Evolutionary conservation across 192 early-diverging fungal genomes (phyloP), one percentile per base, ranked within the genome.

Genomic region (Coemansia sp.): DNA sequence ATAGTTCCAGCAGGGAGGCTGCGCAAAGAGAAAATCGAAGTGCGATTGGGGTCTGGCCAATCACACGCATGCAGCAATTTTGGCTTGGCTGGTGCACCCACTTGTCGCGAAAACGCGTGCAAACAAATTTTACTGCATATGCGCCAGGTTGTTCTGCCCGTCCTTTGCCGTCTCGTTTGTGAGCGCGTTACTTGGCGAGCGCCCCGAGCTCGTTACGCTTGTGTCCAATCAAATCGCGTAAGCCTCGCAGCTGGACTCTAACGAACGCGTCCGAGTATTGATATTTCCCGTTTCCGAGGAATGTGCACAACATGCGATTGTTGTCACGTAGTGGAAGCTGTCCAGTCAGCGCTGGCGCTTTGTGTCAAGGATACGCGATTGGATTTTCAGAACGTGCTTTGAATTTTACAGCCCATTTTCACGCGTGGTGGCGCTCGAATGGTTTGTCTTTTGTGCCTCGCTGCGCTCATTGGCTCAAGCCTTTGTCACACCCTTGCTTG

Each of bases 21-120:
- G 27, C 32, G 32, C 55, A 32, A 37, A 57, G 22, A 13, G 55
- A 65, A 61, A 68, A 68, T 68, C 66, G 66, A 68, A 13, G 23
- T 61, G 66, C 66, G 57, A 19, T 20, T 32, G 41, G 27, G 5
- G 43, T 7, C 32, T 32, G 27, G 51, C 66, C 66, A 68, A 68
- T 68, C 66, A 68, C 52, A 41, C 23, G 39, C 19, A 22, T 23
- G 49, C 61, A 32, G 16, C 29, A 3, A 35, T 26, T 32, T 26
- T 18, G 22, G 10, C 45, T 50, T 1, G 16, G 59, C 37, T 20
- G 55, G 51, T 24, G 29, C 12, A 35, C 24, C 24, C 29, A 32
- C 32, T 35, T 35, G 14, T 54, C 53, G 53, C 18, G 11, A 54
- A 54, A 56, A 56, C 54, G 54, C 54, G 54, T 56, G 24, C 27